These are phyloP conservation scores for Dioscorea dumetorum DNA, from an alignment of 106 monocot genomes.

Conservation along the genomic window DNA sequence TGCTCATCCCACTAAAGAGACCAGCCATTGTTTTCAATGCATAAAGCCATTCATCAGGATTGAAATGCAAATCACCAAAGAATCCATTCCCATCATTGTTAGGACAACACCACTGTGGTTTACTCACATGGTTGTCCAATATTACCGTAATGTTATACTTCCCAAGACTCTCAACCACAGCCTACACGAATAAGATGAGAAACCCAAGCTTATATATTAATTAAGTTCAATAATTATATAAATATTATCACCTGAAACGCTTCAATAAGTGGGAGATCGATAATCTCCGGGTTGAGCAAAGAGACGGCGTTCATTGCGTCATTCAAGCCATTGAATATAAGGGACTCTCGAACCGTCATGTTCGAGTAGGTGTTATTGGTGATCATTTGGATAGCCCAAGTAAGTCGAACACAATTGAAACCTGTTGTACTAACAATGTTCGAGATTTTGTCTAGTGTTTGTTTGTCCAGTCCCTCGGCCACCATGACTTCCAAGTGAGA, in stretches of 20 bases:
- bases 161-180: conserved; percentile 37
- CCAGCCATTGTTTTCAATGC: conserved; percentile 57
- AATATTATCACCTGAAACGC: too few species aligned
- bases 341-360: background rate
- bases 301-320: background rate
- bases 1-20: conserved; percentile 22
- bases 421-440: background rate
- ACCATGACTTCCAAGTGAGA: background rate
- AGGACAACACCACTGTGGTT: conserved; percentile 79
- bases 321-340: background rate
- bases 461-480: background rate
- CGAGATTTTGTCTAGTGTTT: background rate
- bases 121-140: conserved; percentile 74
- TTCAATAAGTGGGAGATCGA: background rate
- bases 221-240: too few species aligned
- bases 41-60: conserved; percentile 50
- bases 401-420: background rate
- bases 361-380: background rate
- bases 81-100: conserved; percentile 55
- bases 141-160: conserved; percentile 58
- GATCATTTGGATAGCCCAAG: background rate
- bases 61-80: conserved; percentile 65
- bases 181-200: too few species aligned
- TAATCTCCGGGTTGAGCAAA: background rate
- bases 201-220: too few species aligned